These are phyloP conservation scores for Pilobolus umbonatus DNA, from an alignment of 192 early-diverging fungal genomes.

Conservation along the genomic window DNA sequence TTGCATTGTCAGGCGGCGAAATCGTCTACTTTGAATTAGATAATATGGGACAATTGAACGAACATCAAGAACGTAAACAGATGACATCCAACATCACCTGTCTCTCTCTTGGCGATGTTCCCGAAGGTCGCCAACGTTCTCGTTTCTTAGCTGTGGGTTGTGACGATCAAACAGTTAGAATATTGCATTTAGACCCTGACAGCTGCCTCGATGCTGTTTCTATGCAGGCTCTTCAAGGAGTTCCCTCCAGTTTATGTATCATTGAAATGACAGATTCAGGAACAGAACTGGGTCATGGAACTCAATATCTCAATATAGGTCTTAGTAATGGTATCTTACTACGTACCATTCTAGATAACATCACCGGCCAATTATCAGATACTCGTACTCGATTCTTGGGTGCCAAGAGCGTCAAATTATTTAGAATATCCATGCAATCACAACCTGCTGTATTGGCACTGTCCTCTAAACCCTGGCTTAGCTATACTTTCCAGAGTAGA, in stretches of 20 bases:
- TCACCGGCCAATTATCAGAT: constrained; percentile 78
- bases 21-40: constrained; percentile 95
- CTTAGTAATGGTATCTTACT: constrained; percentile 85
- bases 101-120: constrained; percentile 76
- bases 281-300: constrained; percentile 50
- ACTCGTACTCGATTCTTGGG: constrained; percentile 84
- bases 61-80: constrained; percentile 75
- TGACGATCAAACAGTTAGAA: constrained; percentile 86
- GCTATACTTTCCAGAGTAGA: constrained; percentile 71
- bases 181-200: constrained; percentile 78
- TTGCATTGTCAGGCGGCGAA: constrained; percentile 80
- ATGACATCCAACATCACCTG: constrained; percentile 67
- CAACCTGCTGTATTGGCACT: constrained; percentile 76
- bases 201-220: constrained; percentile 70
- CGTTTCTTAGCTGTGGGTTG: constrained; percentile 89
- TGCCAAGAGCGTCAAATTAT: constrained; percentile 76
- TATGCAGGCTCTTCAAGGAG: constrained; percentile 41
- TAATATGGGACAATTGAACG: constrained; percentile 71
- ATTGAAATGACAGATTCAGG: constrained; percentile 78
- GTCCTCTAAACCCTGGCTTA: constrained; percentile 84
- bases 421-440: constrained; percentile 62
- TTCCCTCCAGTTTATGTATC: constrained; percentile 54
- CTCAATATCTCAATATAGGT: constrained; percentile 81
- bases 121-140: constrained; percentile 66
- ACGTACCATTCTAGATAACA: constrained; percentile 77